Evolutionary conservation across 371 early-diverging fungal genomes (phyloP).

Genomic region (Mycotypha africana): DNA sequence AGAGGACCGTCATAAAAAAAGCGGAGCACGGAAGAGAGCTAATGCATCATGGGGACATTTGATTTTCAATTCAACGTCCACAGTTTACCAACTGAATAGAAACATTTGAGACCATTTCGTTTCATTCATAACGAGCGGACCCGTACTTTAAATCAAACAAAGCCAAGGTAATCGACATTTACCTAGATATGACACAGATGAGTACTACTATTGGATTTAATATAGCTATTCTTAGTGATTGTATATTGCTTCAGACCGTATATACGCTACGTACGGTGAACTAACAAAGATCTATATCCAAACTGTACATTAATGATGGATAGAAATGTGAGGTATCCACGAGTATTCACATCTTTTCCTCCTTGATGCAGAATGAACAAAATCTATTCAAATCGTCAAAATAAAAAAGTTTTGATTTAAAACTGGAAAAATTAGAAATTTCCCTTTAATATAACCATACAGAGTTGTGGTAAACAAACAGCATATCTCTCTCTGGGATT

Average conservation of each 20-base stretch:
- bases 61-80: no score
- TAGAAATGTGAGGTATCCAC: background rate
- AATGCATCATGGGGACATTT: no score
- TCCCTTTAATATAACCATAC: slow-evolving; percentile 20
- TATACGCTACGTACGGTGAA: no score
- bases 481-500: slow-evolving; percentile 1
- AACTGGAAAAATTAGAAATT: slow-evolving; percentile 3
- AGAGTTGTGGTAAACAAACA: slow-evolving; percentile 12
- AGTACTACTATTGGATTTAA: background rate
- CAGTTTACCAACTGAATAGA: no score
- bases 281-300: no score
- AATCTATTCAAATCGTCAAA: slow-evolving; percentile 6
- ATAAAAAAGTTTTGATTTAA: slow-evolving; percentile 8
- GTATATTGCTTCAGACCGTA: no score
- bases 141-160: background rate
- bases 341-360: background rate
- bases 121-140: background rate
- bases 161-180: no score
- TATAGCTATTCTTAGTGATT: background rate
- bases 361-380: slow-evolving; percentile 11
- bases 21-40: no score
- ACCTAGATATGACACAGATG: no score
- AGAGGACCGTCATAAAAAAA: no score
- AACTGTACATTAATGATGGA: no score
- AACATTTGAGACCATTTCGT: slow-evolving; percentile 23